A percentile compares a stretch with the other conserved stretches of the same genome.
Conservation (phyloP, 805 yeast genomes). For the Sungouiella blattae region DNA sequence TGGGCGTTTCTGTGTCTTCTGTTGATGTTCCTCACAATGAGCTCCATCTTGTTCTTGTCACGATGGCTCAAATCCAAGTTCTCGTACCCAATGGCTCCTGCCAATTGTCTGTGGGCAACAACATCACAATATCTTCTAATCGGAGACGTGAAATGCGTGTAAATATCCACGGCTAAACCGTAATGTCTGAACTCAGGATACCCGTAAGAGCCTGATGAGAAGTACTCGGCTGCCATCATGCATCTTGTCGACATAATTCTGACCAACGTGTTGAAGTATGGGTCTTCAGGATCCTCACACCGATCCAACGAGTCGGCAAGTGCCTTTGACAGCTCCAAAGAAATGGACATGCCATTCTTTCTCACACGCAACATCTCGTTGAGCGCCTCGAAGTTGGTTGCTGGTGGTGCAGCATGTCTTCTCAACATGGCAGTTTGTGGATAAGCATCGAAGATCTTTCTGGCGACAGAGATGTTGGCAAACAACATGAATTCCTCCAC, state of each 20-base stretch:
- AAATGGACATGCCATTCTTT: conserved; percentile 64
- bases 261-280: conserved; percentile 86
- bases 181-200: conserved; percentile 93
- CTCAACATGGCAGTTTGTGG: conserved; percentile 99
- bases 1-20: conserved; percentile 96
- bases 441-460: conserved; percentile 84
- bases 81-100: conserved; percentile 97
- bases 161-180: conserved; percentile 95
- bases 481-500: conserved; percentile 98
- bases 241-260: conserved; percentile 98
- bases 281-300: conserved; percentile 77
- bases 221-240: conserved; percentile 99
- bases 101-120: conserved; percentile 94
- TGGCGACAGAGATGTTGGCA: conserved; percentile 94
- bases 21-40: conserved; percentile 84
- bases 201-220: conserved; percentile 84
- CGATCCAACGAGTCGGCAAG: conserved; percentile 91
- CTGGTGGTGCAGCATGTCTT: conserved; percentile 97
- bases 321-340: conserved; percentile 82
- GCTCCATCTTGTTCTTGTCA: conserved; percentile 86
- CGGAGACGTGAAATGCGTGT: conserved; percentile 98
- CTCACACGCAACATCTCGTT: conserved; percentile 85
- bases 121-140: conserved; percentile 97
- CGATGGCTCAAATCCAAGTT: conserved; percentile 75
- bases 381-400: conserved; percentile 82